These are phyloP conservation scores for Globisporangium emineosum DNA, from an alignment of 352 stramenopile species.

Conservation along the genomic window DNA sequence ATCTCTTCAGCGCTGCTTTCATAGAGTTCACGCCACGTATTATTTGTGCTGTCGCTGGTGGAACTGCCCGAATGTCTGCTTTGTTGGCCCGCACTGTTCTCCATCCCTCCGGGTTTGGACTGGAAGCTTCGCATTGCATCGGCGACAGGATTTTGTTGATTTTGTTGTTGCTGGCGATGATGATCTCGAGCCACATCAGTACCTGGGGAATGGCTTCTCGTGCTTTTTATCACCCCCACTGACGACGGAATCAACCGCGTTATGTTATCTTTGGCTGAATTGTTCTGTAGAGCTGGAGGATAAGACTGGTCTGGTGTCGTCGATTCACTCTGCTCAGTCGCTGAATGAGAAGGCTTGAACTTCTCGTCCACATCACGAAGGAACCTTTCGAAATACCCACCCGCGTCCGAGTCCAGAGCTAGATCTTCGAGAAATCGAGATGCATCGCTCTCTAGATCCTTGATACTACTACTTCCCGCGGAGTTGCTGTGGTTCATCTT, in stretches of 20 bases:
- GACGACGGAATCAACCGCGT: not conserved
- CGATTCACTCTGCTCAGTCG: not conserved
- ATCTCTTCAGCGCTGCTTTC: constrained; percentile 24
- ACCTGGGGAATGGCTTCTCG: not conserved
- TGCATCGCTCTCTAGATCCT: constrained; percentile 7
- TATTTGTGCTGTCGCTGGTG: constrained; percentile 11
- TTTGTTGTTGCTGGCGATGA: not conserved
- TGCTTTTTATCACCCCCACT: not conserved
- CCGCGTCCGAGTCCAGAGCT: constrained; percentile 12
- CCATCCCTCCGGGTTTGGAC: not conserved
- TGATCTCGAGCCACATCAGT: not conserved
- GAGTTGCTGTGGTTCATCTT: not conserved
- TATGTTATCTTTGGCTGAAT: not conserved
- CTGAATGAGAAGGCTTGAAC: constrained; percentile 2
- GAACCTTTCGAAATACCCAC: constrained; percentile 22
- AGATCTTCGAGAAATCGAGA: constrained; percentile 17
- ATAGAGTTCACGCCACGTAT: constrained; percentile 27
- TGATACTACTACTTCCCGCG: not conserved
- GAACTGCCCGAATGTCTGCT: not conserved
- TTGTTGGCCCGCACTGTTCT: constrained; percentile 4
- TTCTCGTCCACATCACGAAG: constrained; percentile 13
- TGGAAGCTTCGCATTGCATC: not conserved
- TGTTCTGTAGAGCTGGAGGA: no score
- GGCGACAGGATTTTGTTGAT: not conserved
- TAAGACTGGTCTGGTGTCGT: not conserved